These are phyloP conservation scores for Penicillium macrosclerotiorum DNA, from an alignment of 495 filamentous ascomycete genomes.

Conservation along the genomic window DNA sequence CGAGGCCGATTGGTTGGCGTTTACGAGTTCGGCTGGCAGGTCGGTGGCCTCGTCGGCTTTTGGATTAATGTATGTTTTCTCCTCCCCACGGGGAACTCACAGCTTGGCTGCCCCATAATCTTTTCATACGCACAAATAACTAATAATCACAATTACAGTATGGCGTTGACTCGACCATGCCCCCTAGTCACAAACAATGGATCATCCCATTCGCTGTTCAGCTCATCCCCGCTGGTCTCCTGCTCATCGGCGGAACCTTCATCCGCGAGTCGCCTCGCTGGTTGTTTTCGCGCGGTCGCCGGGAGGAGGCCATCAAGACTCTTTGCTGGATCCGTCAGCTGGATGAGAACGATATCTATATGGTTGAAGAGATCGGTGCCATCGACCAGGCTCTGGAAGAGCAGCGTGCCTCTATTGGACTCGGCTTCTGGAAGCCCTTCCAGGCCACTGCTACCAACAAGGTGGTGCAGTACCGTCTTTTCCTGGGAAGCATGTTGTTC, in stretches of 20 bases:
- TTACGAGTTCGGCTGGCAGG: slow-evolving; percentile 72
- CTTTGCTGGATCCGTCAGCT: slow-evolving; percentile 66
- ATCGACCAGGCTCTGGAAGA: slow-evolving; percentile 62
- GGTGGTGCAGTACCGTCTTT: slow-evolving; percentile 63
- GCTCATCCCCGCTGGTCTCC: slow-evolving; percentile 48
- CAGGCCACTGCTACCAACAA: slow-evolving; percentile 50
- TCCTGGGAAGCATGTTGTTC: slow-evolving; percentile 66
- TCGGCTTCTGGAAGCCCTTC: slow-evolving; percentile 71
- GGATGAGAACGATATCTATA: slow-evolving; percentile 56
- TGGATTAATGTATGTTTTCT: slow-evolving; percentile 58
- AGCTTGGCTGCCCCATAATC: too few relatives aligned
- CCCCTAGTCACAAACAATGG: slow-evolving; percentile 46
- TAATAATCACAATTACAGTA: slow-evolving; percentile 34
- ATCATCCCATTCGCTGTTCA: slow-evolving; percentile 56
- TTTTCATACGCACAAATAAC: too few relatives aligned
- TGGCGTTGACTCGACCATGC: slow-evolving; percentile 34
- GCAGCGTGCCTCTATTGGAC: slow-evolving; percentile 56
- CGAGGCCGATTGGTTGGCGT: slow-evolving; percentile 75
- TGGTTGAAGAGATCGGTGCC: slow-evolving; percentile 61
- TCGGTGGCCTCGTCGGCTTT: slow-evolving; percentile 70
- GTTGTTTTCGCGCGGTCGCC: slow-evolving; percentile 47
- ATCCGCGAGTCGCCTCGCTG: slow-evolving; percentile 57
- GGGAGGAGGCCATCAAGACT: slow-evolving; percentile 55
- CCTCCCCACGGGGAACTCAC: background rate
- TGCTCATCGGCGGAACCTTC: slow-evolving; percentile 48